These are phyloP conservation scores for Ambrosia artemisiifolia DNA, from an alignment of 129 eudicot species.

Conservation along the genomic window DNA sequence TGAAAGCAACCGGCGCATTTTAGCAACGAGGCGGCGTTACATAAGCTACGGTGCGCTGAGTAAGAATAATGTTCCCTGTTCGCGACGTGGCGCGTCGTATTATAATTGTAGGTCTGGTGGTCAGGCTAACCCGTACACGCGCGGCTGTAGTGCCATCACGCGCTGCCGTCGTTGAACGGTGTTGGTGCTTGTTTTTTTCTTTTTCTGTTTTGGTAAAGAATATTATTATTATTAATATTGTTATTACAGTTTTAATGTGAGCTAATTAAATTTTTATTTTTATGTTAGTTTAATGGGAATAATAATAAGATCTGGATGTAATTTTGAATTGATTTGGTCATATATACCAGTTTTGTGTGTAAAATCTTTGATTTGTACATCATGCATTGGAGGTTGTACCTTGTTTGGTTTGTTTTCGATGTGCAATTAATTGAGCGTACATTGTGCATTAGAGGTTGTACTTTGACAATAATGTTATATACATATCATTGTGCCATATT, in stretches of 20 bases:
- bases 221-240: too few species aligned
- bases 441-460: not conserved
- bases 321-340: slow-evolving; percentile 16
- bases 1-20: slow-evolving; percentile 56
- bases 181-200: slow-evolving; percentile 8
- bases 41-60: slow-evolving; percentile 64
- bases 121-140: slow-evolving; percentile 62
- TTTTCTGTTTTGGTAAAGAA: slow-evolving; percentile 1
- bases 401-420: not conserved
- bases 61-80: slow-evolving; percentile 58
- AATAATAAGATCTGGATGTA: slow-evolving; percentile 21
- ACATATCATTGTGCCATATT: too few species aligned
- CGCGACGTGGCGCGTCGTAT: slow-evolving; percentile 67
- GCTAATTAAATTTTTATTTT: slow-evolving; percentile 15
- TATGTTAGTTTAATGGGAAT: slow-evolving; percentile 18
- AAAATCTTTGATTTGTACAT: not conserved
- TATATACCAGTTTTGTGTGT: slow-evolving; percentile 17
- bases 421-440: slow-evolving; percentile 8
- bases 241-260: slow-evolving; percentile 14
- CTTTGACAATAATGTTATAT: not conserved
- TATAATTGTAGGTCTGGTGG: slow-evolving; percentile 70
- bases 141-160: slow-evolving; percentile 64
- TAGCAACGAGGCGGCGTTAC: slow-evolving; percentile 38
- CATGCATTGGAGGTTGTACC: slow-evolving; percentile 7
- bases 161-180: slow-evolving; percentile 53